Evolutionary conservation across 2,329 filamentous ascomycete species (phyloP).

Genomic region (Lachnellula occidentalis): DNA sequence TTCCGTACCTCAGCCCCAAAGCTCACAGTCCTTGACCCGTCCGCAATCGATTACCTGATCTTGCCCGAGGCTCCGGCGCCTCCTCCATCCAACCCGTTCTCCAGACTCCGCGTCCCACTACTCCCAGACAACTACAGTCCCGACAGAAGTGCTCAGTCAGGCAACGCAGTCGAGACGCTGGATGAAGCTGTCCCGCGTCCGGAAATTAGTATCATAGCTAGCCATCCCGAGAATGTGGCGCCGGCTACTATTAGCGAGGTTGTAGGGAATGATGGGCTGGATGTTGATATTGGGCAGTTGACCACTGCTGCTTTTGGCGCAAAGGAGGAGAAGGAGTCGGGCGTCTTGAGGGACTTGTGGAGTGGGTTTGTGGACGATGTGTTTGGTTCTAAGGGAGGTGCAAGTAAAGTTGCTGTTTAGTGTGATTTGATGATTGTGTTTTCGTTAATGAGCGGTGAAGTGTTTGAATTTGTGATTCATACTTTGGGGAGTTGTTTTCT

Average conservation of each 20-base stretch:
- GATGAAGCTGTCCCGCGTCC: slow-evolving; percentile 39
- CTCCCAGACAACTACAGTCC: slow-evolving; percentile 52
- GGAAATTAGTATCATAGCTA: slow-evolving; percentile 51
- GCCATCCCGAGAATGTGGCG: slow-evolving; percentile 48
- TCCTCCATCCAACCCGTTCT: slow-evolving; percentile 26
- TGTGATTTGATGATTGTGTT: neutral
- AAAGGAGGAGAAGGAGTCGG: slow-evolving; percentile 31
- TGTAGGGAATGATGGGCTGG: slow-evolving; percentile 43
- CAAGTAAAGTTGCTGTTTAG: slow-evolving; percentile 5
- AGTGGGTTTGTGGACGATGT: slow-evolving; percentile 51
- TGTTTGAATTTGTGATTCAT: neutral
- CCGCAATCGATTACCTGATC: slow-evolving; percentile 41
- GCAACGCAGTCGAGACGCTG: slow-evolving; percentile 39
- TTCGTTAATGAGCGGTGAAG: neutral
- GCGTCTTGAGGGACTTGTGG: slow-evolving; percentile 51
- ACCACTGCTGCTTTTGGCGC: slow-evolving; percentile 28
- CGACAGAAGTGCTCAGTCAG: slow-evolving; percentile 24
- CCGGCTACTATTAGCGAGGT: slow-evolving; percentile 50
- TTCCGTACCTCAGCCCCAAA: slow-evolving; percentile 46
- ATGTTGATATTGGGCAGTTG: slow-evolving; percentile 50
- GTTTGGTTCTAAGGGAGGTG: slow-evolving; percentile 20
- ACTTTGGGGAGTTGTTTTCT: neutral
- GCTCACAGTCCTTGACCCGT: slow-evolving; percentile 30
- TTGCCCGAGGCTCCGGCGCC: slow-evolving; percentile 43
- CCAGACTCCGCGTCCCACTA: slow-evolving; percentile 50